A percentile compares a stretch with the other conserved stretches of the same genome.
These are phyloP conservation scores for Mycena citricolor DNA, from an alignment of 1,284 basidiomycete genomes.

Conservation along the genomic window DNA sequence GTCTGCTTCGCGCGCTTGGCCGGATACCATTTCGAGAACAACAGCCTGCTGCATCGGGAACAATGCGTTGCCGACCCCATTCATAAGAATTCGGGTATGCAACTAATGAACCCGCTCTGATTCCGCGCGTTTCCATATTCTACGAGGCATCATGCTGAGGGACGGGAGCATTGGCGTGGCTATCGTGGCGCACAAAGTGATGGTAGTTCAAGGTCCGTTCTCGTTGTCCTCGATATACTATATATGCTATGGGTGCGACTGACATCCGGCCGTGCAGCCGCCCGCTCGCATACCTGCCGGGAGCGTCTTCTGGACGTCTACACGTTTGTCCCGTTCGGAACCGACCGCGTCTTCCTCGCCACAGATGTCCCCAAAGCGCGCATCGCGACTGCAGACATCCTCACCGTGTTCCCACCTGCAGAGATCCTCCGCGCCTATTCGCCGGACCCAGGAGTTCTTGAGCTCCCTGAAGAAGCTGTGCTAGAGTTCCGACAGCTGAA, in stretches of 20 bases:
- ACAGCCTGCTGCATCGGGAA: too few species aligned
- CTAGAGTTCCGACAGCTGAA: conserved; percentile 52
- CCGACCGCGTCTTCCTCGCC: conserved; percentile 57
- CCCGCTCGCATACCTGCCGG: conserved; percentile 47
- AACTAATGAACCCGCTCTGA: too few species aligned
- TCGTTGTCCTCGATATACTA: background rate
- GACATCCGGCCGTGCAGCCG: too few species aligned
- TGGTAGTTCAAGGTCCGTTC: conserved; percentile 59
- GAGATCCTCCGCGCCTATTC: conserved; percentile 33
- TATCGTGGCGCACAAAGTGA: conserved; percentile 61
- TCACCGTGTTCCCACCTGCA: conserved; percentile 51
- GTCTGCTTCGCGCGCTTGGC: too few species aligned
- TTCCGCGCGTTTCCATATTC: too few species aligned
- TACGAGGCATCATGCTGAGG: too few species aligned
- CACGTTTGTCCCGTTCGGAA: conserved; percentile 58
- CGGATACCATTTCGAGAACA: too few species aligned
- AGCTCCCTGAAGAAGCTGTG: conserved; percentile 56
- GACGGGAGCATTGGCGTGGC: conserved; percentile 63
- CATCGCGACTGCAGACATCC: conserved; percentile 54
- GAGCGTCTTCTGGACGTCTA: conserved; percentile 64
- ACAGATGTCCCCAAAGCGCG: conserved; percentile 56
- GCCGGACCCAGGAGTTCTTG: conserved; percentile 53
- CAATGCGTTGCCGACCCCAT: too few species aligned
- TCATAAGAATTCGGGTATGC: too few species aligned
- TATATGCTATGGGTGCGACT: conserved; percentile 2